phyloP scores from a whole-genome alignment of 2,329 filamentous ascomycete genomes.

The Fusarium chlamydosporum region DNA sequence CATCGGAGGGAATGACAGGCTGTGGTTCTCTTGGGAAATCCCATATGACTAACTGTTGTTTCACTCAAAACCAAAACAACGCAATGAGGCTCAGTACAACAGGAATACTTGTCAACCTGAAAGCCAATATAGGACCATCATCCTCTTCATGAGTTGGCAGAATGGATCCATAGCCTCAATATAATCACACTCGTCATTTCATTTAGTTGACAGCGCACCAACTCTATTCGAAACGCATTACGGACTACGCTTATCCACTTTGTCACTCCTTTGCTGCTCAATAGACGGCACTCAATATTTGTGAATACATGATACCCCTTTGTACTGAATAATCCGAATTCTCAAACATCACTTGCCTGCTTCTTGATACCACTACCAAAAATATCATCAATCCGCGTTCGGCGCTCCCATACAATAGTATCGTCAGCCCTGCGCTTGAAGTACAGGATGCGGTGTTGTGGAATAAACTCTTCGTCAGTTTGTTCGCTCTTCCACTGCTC shows the following conservation, averaged over 20 bases:
- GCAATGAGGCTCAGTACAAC: not conserved
- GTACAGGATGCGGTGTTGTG: slow-evolving; percentile 74
- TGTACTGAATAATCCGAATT: slow-evolving; percentile 11
- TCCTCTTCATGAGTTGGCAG: slow-evolving; percentile 6
- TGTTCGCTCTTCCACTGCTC: slow-evolving; percentile 72
- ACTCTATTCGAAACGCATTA: slow-evolving; percentile 27
- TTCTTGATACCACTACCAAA: slow-evolving; percentile 67
- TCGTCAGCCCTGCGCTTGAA: slow-evolving; percentile 69
- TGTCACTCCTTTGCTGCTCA: slow-evolving; percentile 13
- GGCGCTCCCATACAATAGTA: slow-evolving; percentile 69
- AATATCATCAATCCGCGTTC: slow-evolving; percentile 65
- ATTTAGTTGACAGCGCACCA: slow-evolving; percentile 23
- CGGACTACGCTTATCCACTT: not conserved
- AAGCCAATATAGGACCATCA: not conserved
- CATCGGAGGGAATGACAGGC: not conserved
- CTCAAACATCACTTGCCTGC: slow-evolving; percentile 16
- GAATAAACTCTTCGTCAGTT: slow-evolving; percentile 76
- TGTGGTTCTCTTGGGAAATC: not conserved
- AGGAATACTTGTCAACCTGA: not conserved
- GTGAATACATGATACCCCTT: slow-evolving; percentile 16
- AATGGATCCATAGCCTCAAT: slow-evolving; percentile 10
- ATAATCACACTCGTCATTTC: slow-evolving; percentile 1
- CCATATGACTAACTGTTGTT: not conserved
- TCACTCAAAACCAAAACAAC: not conserved
- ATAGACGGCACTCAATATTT: slow-evolving; percentile 19